Conservation (phyloP, 495 filamentous ascomycete genomes). For the Neurospora sp. region DNA sequence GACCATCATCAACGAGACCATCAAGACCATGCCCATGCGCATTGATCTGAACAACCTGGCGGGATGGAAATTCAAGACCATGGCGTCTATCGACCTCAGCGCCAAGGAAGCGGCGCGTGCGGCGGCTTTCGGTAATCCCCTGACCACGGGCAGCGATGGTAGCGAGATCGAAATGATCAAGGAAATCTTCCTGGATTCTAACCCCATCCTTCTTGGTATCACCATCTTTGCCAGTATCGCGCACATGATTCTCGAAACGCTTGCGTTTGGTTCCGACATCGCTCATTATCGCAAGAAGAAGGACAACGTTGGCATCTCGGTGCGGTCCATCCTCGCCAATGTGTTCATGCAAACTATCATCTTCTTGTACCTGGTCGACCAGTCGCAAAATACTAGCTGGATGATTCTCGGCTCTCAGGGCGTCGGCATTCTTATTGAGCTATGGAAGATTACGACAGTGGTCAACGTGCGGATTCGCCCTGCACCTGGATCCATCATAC, state of each 20-base stretch:
- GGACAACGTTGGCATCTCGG: slow-evolving; percentile 90
- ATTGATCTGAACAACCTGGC: slow-evolving; percentile 72
- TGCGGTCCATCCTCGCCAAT: slow-evolving; percentile 92
- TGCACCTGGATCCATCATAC: slow-evolving; percentile 58
- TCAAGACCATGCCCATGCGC: slow-evolving; percentile 69
- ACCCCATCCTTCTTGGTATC: slow-evolving; percentile 77
- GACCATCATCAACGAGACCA: slow-evolving; percentile 85
- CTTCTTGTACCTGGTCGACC: slow-evolving; percentile 97
- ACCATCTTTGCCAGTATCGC: slow-evolving; percentile 77
- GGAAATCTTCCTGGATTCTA: slow-evolving; percentile 85
- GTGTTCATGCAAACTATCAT: slow-evolving; percentile 96
- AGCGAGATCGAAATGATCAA: slow-evolving; percentile 92
- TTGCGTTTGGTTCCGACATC: slow-evolving; percentile 97
- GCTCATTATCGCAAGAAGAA: slow-evolving; percentile 99
- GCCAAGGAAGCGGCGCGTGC: slow-evolving; percentile 70
- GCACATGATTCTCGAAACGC: slow-evolving; percentile 90
- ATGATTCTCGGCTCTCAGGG: slow-evolving; percentile 95
- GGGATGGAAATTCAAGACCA: slow-evolving; percentile 86
- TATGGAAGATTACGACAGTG: slow-evolving; percentile 97
- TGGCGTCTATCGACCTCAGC: slow-evolving; percentile 76
- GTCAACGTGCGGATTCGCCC: slow-evolving; percentile 80
- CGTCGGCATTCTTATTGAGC: slow-evolving; percentile 85
- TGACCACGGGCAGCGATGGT: slow-evolving; percentile 47
- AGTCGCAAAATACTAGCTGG: slow-evolving; percentile 95
- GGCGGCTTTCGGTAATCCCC: slow-evolving; percentile 49